phyloP scores from a whole-genome alignment of 345 rosid species.

The Citrus reticulata region DNA sequence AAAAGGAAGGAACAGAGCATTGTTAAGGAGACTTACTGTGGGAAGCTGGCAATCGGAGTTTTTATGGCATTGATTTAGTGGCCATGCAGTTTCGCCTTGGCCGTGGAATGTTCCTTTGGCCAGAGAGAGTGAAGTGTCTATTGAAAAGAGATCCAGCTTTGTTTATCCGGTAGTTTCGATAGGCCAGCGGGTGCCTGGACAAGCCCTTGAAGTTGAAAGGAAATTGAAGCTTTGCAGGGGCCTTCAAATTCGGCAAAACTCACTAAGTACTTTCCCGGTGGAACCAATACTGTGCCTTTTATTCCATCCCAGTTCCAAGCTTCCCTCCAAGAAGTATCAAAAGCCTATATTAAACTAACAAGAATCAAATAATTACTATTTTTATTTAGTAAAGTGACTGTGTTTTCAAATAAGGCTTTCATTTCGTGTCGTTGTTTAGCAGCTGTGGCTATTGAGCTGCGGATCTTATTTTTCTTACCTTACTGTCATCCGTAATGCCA shows the following conservation, averaged over 20 bases:
- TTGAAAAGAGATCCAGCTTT: slow-evolving; percentile 7
- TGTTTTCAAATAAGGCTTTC: no score
- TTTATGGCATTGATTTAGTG: background rate
- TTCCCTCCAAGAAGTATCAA: background rate
- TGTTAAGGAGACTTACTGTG: no score
- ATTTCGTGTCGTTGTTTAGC: no score
- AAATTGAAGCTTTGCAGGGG: slow-evolving; percentile 14
- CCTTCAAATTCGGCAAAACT: slow-evolving; percentile 10
- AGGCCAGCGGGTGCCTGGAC: slow-evolving; percentile 16
- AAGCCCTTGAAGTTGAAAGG: slow-evolving; percentile 5
- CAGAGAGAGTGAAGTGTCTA: background rate
- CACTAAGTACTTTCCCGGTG: slow-evolving; percentile 2
- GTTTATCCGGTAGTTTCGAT: background rate
- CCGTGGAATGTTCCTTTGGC: slow-evolving; percentile 14
- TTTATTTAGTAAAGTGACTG: no score
- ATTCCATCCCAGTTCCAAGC: background rate
- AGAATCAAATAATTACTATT: no score
- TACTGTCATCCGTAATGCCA: background rate
- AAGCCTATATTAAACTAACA: background rate
- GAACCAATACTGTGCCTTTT: no score
- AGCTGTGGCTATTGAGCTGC: no score
- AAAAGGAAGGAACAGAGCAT: no score
- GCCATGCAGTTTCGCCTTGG: slow-evolving; percentile 15
- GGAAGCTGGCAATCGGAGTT: slow-evolving; percentile 4
- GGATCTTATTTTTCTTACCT: background rate